A percentile compares a stretch with the other conserved stretches of the same genome.
phyloP scores from a whole-genome alignment of 1,284 basidiomycete genomes.

The Caloboletus inedulis region DNA sequence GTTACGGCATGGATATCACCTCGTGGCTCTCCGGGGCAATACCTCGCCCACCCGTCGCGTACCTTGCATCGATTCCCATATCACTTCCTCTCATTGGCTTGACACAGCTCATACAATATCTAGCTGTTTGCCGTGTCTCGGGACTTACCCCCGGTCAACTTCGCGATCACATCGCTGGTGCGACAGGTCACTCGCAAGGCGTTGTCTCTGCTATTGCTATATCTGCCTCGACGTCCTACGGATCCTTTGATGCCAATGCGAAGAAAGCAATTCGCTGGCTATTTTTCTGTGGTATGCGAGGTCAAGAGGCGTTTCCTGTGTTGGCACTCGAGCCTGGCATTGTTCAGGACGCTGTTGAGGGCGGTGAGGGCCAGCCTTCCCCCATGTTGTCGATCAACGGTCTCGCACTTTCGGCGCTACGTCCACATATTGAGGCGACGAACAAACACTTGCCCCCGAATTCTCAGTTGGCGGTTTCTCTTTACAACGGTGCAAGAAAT shows the following conservation, averaged over 20 bases:
- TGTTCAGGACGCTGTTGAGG: conserved; percentile 84
- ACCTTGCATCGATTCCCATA: conserved; percentile 92
- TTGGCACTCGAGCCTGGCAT: conserved; percentile 87
- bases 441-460: conserved; percentile 82
- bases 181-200: conserved; percentile 97
- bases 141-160: conserved; percentile 80
- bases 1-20: conserved; percentile 77
- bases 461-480: conserved; percentile 80
- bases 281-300: conserved; percentile 91
- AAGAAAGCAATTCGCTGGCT: conserved; percentile 87
- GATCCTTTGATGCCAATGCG: conserved; percentile 73
- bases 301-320: conserved; percentile 94
- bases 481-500: conserved; percentile 88
- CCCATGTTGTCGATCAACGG: conserved; percentile 94
- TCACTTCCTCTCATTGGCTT: conserved; percentile 95
- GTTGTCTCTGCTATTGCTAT: conserved; percentile 90
- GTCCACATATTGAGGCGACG: conserved; percentile 83
- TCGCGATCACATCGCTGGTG: conserved; percentile 73
- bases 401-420: conserved; percentile 73
- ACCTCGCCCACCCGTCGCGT: conserved; percentile 77
- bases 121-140: conserved; percentile 73
- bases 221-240: conserved; percentile 75
- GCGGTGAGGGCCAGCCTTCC: conserved; percentile 89
- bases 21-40: conserved; percentile 79
- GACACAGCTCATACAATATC: conserved; percentile 93